A percentile compares a stretch with the other conserved stretches of the same genome.
phyloP scores from a whole-genome alignment of 306 rosid genomes.

The Rosa persica region DNA sequence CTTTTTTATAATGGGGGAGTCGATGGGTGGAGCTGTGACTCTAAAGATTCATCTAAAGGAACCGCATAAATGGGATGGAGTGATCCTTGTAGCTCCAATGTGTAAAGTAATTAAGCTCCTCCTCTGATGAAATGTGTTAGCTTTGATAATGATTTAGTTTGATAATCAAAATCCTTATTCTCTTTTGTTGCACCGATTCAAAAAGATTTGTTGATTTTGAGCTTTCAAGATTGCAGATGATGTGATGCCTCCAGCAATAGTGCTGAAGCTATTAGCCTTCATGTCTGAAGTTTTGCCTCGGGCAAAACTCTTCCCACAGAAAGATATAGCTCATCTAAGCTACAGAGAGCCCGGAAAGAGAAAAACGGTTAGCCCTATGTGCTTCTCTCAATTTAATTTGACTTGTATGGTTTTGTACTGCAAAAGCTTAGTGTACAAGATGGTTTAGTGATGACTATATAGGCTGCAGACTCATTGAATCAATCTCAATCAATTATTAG shows the following conservation, averaged over 20 bases:
- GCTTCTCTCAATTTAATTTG: background rate
- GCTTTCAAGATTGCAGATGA: constrained; percentile 64
- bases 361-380: constrained; percentile 52
- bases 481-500: background rate
- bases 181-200: background rate
- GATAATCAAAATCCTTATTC: background rate
- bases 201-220: background rate
- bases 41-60: constrained; percentile 70
- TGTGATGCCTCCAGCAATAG: constrained; percentile 53
- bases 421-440: background rate
- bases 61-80: constrained; percentile 64
- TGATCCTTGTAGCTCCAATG: constrained; percentile 81
- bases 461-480: background rate
- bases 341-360: constrained; percentile 64
- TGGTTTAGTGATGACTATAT: background rate
- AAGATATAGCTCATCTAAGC: constrained; percentile 52
- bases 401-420: background rate
- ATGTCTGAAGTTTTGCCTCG: constrained; percentile 63
- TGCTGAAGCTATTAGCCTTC: constrained; percentile 50
- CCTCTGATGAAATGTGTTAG: background rate
- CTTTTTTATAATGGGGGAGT: constrained; percentile 62
- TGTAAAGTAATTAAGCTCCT: constrained; percentile 51
- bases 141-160: background rate
- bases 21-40: constrained; percentile 81
- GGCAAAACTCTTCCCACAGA: constrained; percentile 61